Conservation (phyloP, 139 green algal species). For the Mesostigma viride region DNA sequence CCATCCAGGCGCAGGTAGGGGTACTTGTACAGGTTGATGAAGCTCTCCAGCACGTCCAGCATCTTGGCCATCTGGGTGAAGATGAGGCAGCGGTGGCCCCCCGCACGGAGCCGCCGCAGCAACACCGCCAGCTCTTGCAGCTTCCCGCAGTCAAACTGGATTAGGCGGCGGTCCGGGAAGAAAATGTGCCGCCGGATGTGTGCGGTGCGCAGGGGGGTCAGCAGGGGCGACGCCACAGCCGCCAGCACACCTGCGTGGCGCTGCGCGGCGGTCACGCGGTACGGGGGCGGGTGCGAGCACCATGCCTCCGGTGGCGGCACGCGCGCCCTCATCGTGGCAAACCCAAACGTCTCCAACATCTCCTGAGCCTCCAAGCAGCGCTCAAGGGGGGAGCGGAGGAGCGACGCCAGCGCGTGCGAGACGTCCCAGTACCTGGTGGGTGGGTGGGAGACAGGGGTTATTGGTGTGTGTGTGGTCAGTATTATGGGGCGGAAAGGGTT, state of each 20-base stretch:
- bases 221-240: slow-evolving; percentile 20
- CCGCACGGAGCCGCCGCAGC: slow-evolving; percentile 62
- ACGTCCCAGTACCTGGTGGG: slow-evolving; percentile 5
- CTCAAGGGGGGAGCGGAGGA: slow-evolving; percentile 31
- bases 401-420: slow-evolving; percentile 7
- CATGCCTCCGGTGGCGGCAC: slow-evolving; percentile 31
- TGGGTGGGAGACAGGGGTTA: neutral
- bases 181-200: slow-evolving; percentile 73
- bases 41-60: slow-evolving; percentile 92
- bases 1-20: slow-evolving; percentile 92
- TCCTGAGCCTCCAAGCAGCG: slow-evolving; percentile 32
- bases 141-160: slow-evolving; percentile 92
- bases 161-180: slow-evolving; percentile 85
- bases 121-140: slow-evolving; percentile 40
- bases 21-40: slow-evolving; percentile 88
- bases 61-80: slow-evolving; percentile 95
- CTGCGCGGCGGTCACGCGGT: no score
- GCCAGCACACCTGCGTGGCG: no score
- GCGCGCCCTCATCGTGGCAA: slow-evolving; percentile 67
- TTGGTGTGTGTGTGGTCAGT: no score
- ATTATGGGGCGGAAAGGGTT: no score
- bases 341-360: slow-evolving; percentile 65
- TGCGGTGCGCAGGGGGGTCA: slow-evolving; percentile 52
- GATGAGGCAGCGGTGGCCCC: slow-evolving; percentile 80
- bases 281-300: slow-evolving; percentile 33